Percentiles rank a stretch among this genome's conserved stretches.
Conservation (phyloP, 768 basidiomycete genomes). For the Boletus pseudo-olivaceus region DNA sequence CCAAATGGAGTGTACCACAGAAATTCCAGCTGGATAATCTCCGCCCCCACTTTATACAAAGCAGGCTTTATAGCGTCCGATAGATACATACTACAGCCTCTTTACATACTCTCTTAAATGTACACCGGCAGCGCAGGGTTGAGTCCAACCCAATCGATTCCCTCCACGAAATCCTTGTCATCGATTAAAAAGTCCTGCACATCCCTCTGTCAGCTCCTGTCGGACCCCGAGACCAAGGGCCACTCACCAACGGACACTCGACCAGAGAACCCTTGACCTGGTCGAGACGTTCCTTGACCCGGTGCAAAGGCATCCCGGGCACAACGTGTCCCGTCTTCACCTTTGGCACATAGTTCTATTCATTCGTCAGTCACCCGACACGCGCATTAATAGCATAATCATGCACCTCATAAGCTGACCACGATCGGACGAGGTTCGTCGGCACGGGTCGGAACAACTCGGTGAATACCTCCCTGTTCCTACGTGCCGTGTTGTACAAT, state of each 20-base stretch:
- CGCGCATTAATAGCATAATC: conserved; percentile 19
- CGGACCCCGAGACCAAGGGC: neutral
- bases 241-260: conserved; percentile 65
- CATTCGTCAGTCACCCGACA: conserved; percentile 6
- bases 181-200: conserved; percentile 81
- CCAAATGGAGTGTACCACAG: neutral
- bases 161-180: conserved; percentile 65
- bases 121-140: conserved; percentile 81
- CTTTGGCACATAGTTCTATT: conserved; percentile 72
- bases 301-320: conserved; percentile 57
- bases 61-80: neutral
- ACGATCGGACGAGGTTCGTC: conserved; percentile 74
- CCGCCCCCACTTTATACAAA: conserved; percentile 9
- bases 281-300: conserved; percentile 72
- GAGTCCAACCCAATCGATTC: conserved; percentile 67
- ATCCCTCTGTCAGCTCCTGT: conserved; percentile 6
- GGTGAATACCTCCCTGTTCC: conserved; percentile 82
- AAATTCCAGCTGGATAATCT: conserved; percentile 14
- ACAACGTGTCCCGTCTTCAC: conserved; percentile 80
- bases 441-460: conserved; percentile 87
- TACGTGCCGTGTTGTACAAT: conserved; percentile 68
- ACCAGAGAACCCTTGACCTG: conserved; percentile 71
- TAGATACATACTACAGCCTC: neutral
- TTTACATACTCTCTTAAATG: conserved; percentile 40
- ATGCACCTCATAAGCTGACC: conserved; percentile 72